Percentiles rank a stretch among this genome's conserved stretches.
Conservation (phyloP, 768 basidiomycete species). For the Lyophyllum semitale region DNA sequence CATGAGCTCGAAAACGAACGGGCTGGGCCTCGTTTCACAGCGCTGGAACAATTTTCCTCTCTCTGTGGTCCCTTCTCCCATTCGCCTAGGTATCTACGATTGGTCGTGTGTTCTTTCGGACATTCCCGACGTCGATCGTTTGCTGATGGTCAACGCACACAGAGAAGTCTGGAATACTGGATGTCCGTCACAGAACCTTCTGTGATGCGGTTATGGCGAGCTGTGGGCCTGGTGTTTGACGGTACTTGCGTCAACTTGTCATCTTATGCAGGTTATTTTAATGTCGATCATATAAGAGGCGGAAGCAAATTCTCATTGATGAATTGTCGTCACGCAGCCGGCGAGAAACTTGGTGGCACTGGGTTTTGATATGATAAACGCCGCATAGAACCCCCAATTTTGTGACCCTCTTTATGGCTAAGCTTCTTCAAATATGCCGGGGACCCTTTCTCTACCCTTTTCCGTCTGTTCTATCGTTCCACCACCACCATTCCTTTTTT, state of each 20-base stretch:
- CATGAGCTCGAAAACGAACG: neutral
- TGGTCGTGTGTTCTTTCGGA: neutral
- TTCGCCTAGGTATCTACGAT: neutral
- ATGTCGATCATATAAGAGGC: constrained; percentile 2
- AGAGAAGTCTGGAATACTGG: neutral
- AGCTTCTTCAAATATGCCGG: constrained; percentile 1
- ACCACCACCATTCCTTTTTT: constrained; percentile 3
- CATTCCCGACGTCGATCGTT: neutral
- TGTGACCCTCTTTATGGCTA: constrained; percentile 5
- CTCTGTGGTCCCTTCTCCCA: neutral
- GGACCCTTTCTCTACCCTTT: neutral
- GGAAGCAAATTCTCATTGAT: neutral
- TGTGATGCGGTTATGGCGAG: neutral
- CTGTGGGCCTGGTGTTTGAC: neutral
- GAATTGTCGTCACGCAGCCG: neutral
- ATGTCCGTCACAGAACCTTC: neutral
- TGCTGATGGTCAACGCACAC: neutral
- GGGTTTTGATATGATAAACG: neutral
- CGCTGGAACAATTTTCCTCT: neutral
- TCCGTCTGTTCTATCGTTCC: neutral
- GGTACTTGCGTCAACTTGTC: neutral
- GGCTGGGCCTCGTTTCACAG: neutral
- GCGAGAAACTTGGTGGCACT: neutral
- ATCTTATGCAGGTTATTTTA: neutral
- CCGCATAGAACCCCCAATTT: neutral